Evolutionary conservation across 2,329 filamentous ascomycete species (phyloP).

Genomic region (Fonsecaea multimorphosa): DNA sequence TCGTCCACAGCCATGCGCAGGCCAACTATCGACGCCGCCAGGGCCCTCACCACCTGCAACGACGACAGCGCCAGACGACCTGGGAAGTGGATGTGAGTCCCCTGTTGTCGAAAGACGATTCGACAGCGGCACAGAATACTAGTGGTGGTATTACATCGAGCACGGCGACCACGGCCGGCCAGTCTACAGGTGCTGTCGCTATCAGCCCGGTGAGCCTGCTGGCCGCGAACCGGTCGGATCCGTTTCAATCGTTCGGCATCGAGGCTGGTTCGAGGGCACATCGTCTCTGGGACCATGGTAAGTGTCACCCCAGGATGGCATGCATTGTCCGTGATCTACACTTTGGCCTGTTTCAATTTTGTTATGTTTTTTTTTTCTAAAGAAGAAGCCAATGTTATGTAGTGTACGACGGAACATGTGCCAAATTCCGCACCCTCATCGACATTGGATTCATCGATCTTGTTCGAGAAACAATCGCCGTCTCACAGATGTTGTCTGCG

Average conservation of each 20-base stretch:
- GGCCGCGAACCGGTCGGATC: conserved; percentile 12
- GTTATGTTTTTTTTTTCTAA: too few relatives aligned
- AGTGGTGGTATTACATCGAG: too few relatives aligned
- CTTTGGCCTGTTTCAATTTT: too few relatives aligned
- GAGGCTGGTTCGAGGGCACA: conserved; percentile 9
- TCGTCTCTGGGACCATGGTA: conserved; percentile 20
- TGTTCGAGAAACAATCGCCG: conserved; percentile 14
- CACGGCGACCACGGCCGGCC: too few relatives aligned
- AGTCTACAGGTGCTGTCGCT: background rate
- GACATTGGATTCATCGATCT: conserved; percentile 19
- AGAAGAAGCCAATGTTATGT: background rate
- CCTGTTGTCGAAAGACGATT: background rate
- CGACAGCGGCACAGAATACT: background rate
- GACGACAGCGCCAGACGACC: background rate
- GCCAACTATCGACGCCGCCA: conserved; percentile 14
- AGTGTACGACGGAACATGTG: conserved; percentile 20
- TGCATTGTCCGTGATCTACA: background rate
- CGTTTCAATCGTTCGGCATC: conserved; percentile 9
- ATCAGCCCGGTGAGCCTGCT: background rate
- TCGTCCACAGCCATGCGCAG: conserved; percentile 14
- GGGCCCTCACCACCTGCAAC: too few relatives aligned
- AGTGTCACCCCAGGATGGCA: too few relatives aligned
- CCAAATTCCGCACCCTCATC: conserved; percentile 18
- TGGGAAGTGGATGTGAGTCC: conserved; percentile 9
- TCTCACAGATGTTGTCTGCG: conserved; percentile 19